Evolutionary conservation across 2,329 filamentous ascomycete genomes (phyloP).

Genomic region (Xylaria sp.): DNA sequence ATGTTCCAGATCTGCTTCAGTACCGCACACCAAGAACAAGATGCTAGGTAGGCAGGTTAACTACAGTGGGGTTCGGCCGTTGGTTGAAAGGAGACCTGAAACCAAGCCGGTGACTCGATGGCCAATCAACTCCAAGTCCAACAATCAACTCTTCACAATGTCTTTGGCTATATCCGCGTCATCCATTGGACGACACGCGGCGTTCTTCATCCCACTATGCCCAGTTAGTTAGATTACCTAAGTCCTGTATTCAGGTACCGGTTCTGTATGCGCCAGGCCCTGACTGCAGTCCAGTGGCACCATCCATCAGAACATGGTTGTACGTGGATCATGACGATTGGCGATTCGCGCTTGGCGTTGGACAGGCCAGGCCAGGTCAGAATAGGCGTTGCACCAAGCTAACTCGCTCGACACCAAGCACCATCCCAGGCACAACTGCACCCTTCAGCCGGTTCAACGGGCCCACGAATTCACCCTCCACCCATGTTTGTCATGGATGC

Average conservation of each 20-base stretch:
- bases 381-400: slow-evolving; percentile 27
- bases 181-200: slow-evolving; percentile 30
- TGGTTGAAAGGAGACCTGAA: slow-evolving; percentile 44
- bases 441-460: slow-evolving; percentile 28
- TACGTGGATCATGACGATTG: slow-evolving; percentile 43
- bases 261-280: slow-evolving; percentile 18
- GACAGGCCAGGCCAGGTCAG: slow-evolving; percentile 16
- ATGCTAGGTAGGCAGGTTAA: neutral
- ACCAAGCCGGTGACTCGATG: slow-evolving; percentile 43
- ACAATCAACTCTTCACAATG: slow-evolving; percentile 42
- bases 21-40: neutral
- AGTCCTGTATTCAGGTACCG: neutral
- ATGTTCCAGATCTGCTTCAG: slow-evolving; percentile 29
- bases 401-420: slow-evolving; percentile 32
- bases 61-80: slow-evolving; percentile 30
- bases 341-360: slow-evolving; percentile 43
- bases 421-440: slow-evolving; percentile 17
- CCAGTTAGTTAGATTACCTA: slow-evolving; percentile 1
- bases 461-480: slow-evolving; percentile 36
- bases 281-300: slow-evolving; percentile 29
- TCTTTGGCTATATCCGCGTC: slow-evolving; percentile 26
- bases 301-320: slow-evolving; percentile 35
- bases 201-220: neutral
- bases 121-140: slow-evolving; percentile 45
- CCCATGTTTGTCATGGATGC: slow-evolving; percentile 34